Percentiles rank a stretch among this genome's conserved stretches.
Conservation (phyloP, 805 yeast species). For the Lipomyces anomalus region DNA sequence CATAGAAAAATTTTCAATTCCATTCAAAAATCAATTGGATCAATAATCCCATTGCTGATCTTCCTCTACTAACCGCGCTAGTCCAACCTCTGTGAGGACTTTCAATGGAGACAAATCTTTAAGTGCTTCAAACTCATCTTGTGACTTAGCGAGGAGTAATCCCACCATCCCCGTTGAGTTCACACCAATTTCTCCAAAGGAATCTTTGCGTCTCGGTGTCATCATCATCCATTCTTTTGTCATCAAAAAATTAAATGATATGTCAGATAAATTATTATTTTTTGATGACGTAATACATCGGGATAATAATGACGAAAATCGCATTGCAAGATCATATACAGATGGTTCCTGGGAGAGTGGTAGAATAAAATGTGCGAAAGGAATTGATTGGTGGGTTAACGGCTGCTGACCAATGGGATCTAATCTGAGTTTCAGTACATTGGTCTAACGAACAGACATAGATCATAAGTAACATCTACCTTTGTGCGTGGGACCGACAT, state of each 20-base stretch:
- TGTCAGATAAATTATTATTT: slow-evolving; percentile 29
- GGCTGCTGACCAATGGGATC: slow-evolving; percentile 45
- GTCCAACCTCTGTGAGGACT: slow-evolving; percentile 60
- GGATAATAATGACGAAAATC: slow-evolving; percentile 67
- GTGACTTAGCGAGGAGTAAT: slow-evolving; percentile 65
- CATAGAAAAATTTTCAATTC: not conserved
- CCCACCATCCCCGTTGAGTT: slow-evolving; percentile 82
- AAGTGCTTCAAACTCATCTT: slow-evolving; percentile 42
- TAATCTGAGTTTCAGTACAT: slow-evolving; percentile 32
- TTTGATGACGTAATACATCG: slow-evolving; percentile 57
- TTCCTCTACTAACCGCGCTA: slow-evolving; percentile 37
- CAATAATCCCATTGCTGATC: slow-evolving; percentile 24
- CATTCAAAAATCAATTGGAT: too few relatives aligned
- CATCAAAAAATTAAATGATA: slow-evolving; percentile 76
- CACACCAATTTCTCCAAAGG: slow-evolving; percentile 53
- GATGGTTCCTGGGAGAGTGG: slow-evolving; percentile 47
- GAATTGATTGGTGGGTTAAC: slow-evolving; percentile 51
- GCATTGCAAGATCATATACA: slow-evolving; percentile 58
- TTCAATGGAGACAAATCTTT: slow-evolving; percentile 42
- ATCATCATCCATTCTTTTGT: slow-evolving; percentile 78
- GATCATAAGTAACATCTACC: slow-evolving; percentile 1
- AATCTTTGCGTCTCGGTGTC: slow-evolving; percentile 69
- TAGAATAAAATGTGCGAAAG: slow-evolving; percentile 79
- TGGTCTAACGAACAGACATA: slow-evolving; percentile 39
- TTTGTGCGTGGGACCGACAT: slow-evolving; percentile 6